These are phyloP conservation scores for Ophiostoma tasmaniense DNA, from an alignment of 2,329 filamentous ascomycete genomes.

Conservation along the genomic window DNA sequence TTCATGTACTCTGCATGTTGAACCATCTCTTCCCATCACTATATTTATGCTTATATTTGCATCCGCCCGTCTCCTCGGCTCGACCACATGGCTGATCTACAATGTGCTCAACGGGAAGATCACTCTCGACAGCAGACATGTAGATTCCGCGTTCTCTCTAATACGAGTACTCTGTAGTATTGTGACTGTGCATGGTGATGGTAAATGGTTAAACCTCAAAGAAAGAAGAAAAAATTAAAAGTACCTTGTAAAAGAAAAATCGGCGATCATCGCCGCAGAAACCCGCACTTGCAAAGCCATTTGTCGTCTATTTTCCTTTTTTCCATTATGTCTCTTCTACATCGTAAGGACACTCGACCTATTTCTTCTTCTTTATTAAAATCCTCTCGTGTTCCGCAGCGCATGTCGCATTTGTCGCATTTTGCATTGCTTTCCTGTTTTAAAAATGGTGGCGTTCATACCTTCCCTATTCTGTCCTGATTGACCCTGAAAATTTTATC, in stretches of 20 bases:
- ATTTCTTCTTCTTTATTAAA: not conserved
- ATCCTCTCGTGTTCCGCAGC: not conserved
- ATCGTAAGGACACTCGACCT: too few species aligned
- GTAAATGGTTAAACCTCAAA: not conserved
- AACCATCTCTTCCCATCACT: not conserved
- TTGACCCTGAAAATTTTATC: constrained; percentile 16
- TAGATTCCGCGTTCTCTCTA: not conserved
- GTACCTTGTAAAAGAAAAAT: not conserved
- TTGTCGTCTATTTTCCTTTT: too few species aligned
- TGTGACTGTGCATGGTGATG: not conserved
- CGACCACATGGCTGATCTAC: constrained; percentile 3
- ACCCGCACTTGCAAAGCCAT: too few species aligned
- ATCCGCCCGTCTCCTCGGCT: not conserved
- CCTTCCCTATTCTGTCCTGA: not conserved
- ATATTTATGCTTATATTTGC: not conserved
- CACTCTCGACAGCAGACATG: not conserved
- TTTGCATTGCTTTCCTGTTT: not conserved
- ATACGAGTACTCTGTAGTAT: not conserved
- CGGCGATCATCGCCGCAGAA: too few species aligned
- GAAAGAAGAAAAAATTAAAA: not conserved
- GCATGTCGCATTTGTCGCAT: not conserved
- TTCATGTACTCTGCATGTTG: not conserved
- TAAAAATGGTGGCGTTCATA: not conserved
- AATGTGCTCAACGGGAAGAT: constrained; percentile 7
- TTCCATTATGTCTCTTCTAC: too few species aligned